These are phyloP conservation scores for Aspergillus fumigatiaffinis DNA, from an alignment of 2,329 filamentous ascomycete species.

Conservation along the genomic window DNA sequence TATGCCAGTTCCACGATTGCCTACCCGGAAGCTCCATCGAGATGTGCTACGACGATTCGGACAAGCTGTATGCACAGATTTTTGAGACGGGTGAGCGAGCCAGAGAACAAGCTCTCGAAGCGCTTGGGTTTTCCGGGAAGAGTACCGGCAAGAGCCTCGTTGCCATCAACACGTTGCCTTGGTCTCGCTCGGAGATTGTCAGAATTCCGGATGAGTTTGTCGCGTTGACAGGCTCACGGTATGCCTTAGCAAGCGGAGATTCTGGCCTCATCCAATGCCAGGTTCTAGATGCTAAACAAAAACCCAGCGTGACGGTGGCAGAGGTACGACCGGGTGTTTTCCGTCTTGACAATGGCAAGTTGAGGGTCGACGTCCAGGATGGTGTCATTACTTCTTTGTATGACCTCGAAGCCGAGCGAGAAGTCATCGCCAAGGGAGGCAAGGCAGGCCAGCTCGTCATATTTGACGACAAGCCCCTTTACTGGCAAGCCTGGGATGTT, in stretches of 20 bases:
- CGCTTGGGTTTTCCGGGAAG: constrained; percentile 59
- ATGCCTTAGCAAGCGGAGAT: constrained; percentile 46
- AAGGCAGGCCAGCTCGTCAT: constrained; percentile 91
- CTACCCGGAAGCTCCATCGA: constrained; percentile 91
- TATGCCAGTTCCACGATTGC: constrained; percentile 98
- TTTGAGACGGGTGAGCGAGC: constrained; percentile 73
- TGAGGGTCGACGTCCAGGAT: constrained; percentile 66
- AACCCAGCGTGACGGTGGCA: constrained; percentile 43
- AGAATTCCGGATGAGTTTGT: constrained; percentile 50
- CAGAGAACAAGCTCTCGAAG: constrained; percentile 64
- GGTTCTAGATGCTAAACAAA: constrained; percentile 19
- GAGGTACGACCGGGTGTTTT: constrained; percentile 61
- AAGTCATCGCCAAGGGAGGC: constrained; percentile 67
- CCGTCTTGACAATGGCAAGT: constrained; percentile 72
- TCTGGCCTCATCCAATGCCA: constrained; percentile 41
- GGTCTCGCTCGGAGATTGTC: constrained; percentile 73
- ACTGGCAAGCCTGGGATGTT: constrained; percentile 98
- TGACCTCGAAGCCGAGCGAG: constrained; percentile 68
- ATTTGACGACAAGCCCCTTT: constrained; percentile 94
- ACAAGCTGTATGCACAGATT: constrained; percentile 79
- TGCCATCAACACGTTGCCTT: constrained; percentile 81
- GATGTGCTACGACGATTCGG: constrained; percentile 97
- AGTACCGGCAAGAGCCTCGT: constrained; percentile 47
- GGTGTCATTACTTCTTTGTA: constrained; percentile 82
- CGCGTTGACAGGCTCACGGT: constrained; percentile 24